A percentile compares a stretch with the other conserved stretches of the same genome.
These are phyloP conservation scores for Candida multigemmis DNA, from an alignment of 805 yeast species.

Conservation along the genomic window DNA sequence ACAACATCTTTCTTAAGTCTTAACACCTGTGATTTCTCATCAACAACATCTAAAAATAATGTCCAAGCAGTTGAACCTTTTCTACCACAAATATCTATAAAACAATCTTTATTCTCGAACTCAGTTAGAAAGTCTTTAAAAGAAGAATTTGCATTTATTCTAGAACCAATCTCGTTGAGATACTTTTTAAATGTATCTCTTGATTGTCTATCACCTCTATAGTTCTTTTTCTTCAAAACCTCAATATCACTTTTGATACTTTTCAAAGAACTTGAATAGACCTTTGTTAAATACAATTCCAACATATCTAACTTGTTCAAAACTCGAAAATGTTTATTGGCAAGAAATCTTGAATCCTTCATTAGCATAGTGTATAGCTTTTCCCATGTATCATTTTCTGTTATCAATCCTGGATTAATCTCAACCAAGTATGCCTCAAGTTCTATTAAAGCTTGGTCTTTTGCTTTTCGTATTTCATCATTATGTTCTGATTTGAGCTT, in stretches of 20 bases:
- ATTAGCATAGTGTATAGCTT: conserved; percentile 23
- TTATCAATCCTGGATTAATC: conserved; percentile 18
- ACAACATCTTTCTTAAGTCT: conserved; percentile 54
- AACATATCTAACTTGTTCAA: conserved; percentile 56
- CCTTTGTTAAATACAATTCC: conserved; percentile 34
- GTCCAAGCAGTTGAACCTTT: conserved; percentile 74
- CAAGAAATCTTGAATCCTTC: conserved; percentile 44
- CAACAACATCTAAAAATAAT: conserved; percentile 65
- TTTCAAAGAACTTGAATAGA: conserved; percentile 17
- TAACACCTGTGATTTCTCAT: conserved; percentile 47
- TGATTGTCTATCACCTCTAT: conserved; percentile 53
- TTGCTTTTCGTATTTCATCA: conserved; percentile 13
- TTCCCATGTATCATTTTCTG: conserved; percentile 26
- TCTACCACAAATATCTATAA: conserved; percentile 58
- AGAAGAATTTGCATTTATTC: conserved; percentile 36
- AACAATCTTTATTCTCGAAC: conserved; percentile 48
- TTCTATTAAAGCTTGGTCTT: conserved; percentile 43
- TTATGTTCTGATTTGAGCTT: conserved; percentile 24
- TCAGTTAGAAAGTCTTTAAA: conserved; percentile 50
- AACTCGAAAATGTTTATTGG: conserved; percentile 45
- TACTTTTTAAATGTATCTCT: conserved; percentile 49
- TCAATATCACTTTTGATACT: conserved; percentile 12
- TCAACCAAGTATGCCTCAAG: conserved; percentile 41
- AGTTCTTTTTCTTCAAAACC: conserved; percentile 27
- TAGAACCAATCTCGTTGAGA: conserved; percentile 32